Evolutionary conservation across 345 rosid species (phyloP).

Genomic region (Eucalyptus cladocalyx): DNA sequence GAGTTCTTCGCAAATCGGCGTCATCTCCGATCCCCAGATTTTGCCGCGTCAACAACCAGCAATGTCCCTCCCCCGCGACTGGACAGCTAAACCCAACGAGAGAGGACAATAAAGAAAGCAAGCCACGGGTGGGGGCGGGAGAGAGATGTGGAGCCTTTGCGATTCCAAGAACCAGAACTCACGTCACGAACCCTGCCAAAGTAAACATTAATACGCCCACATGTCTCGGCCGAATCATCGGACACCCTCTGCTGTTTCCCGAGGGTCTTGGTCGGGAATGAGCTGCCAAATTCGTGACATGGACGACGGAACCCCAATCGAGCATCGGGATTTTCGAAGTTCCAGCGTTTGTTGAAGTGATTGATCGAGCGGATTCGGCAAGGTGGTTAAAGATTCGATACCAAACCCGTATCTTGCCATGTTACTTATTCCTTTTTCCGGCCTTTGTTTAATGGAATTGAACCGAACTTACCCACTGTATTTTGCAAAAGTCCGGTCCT

Average conservation of each 20-base stretch:
- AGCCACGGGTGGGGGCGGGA: not conserved
- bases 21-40: not conserved
- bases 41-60: not conserved
- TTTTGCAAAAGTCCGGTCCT: not conserved
- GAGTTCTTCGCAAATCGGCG: not conserved
- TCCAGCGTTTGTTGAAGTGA: not conserved
- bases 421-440: not conserved
- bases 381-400: not conserved
- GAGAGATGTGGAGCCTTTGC: not conserved
- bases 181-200: not conserved
- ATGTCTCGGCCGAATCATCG: not conserved
- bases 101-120: not conserved
- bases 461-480: not conserved
- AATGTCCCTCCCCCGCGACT: not conserved
- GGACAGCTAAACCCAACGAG: not conserved
- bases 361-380: not conserved
- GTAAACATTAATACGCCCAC: not conserved
- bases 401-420: not conserved
- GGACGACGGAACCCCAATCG: not conserved
- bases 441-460: not conserved
- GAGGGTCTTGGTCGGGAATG: not conserved
- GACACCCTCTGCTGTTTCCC: not conserved
- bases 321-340: not conserved
- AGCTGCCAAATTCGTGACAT: not conserved
- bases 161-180: not conserved